These are phyloP conservation scores for Nemania serpens DNA, from an alignment of 2,329 filamentous ascomycete species.

Conservation along the genomic window DNA sequence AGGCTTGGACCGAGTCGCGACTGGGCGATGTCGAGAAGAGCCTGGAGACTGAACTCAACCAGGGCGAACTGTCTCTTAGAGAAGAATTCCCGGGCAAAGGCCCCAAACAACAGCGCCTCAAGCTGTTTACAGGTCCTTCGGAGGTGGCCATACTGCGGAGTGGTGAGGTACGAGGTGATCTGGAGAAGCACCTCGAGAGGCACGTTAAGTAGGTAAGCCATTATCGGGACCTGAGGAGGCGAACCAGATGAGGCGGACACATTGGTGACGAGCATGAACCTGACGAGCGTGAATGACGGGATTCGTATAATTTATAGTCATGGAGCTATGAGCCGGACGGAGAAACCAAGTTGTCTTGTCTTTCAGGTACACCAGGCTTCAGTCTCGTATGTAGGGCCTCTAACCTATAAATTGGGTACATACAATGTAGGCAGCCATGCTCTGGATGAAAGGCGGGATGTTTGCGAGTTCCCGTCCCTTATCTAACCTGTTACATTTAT, in stretches of 20 bases:
- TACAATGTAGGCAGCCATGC: background rate
- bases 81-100: constrained; percentile 68
- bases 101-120: constrained; percentile 58
- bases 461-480: no score
- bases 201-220: constrained; percentile 42
- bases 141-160: constrained; percentile 58
- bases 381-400: background rate
- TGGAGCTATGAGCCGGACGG: background rate
- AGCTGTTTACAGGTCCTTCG: constrained; percentile 60
- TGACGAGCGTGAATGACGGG: background rate
- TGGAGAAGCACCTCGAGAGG: constrained; percentile 64
- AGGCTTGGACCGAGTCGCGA: constrained; percentile 48
- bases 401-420: background rate
- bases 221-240: background rate
- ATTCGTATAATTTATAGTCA: background rate
- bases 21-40: constrained; percentile 54
- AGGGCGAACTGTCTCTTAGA: constrained; percentile 69
- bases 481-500: no score
- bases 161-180: constrained; percentile 58
- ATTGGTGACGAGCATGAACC: background rate
- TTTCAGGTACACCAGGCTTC: background rate
- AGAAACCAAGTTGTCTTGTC: no score
- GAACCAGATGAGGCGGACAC: background rate
- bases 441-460: no score
- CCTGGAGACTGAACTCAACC: constrained; percentile 55